Evolutionary conservation across 352 stramenopile genomes (phyloP), one percentile per base, ranked within the genome.

Genomic region (Phytophthora nicotianae): DNA sequence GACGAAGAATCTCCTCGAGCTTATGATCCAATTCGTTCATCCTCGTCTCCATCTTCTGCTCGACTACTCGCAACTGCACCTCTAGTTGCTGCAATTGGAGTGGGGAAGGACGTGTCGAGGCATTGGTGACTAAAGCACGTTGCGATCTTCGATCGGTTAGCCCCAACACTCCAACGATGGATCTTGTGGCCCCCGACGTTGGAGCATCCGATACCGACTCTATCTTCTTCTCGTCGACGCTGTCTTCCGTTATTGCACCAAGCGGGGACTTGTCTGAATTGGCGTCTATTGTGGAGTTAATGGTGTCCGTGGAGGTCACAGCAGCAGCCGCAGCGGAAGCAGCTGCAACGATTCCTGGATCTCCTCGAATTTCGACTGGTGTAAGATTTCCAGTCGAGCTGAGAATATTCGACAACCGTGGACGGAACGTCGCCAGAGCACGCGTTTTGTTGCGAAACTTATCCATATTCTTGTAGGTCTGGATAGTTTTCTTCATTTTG

Each of bases 401-500:
- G 17, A 71, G 67, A 13, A 79, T 26, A 46, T 65, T 68, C 7
- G 70, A 78, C 13, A 72, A 33, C 5, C 65, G 68, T 14, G 75
- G 66, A 27, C 55, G 58, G 29, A 75, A 57, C 10, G 24, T 62
- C 13, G 71, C 47, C 20, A 84, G 49, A 10, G 50, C 62, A 40
- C 68, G 61, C 1, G 70, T 71, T 51, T 77, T 78, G 46, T 54
- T 72, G 20, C 72, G 72, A 20, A 84, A 62, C 42, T 76, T 79
- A 21, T 77, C 62, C 62, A 78, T 67, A 40, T 80, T 77, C 42
- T 73, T 81, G 55, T 79, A 72, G 13, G 75, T 58, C 33, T 79
- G 66, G 23, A 86, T 71, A 5, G 70, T 68, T 29, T 81, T 85
- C 61, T 89, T 88, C 79, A 89, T 83, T 45, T 89, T 81, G 45